Percentiles rank a stretch among this genome's conserved stretches.
Conservation (phyloP, 768 basidiomycete genomes). For the Tylopilus felleus region DNA sequence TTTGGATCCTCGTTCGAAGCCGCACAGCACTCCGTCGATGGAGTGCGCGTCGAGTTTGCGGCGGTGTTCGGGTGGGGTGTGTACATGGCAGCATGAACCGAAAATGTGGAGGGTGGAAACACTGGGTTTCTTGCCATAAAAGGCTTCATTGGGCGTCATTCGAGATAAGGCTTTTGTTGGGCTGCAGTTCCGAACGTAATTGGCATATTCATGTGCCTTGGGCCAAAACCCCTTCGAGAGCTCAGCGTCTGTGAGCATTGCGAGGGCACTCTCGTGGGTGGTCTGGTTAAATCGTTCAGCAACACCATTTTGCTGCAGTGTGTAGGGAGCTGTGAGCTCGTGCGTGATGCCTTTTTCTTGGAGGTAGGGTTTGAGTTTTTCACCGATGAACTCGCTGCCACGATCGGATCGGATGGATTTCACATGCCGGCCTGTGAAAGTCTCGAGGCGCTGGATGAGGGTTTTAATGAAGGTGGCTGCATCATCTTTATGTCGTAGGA, state of each 20-base stretch:
- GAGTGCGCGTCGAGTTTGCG: constrained; percentile 11
- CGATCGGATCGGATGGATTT: too few relatives aligned
- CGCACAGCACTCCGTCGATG: neutral
- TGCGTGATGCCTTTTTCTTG: neutral
- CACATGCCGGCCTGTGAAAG: too few relatives aligned
- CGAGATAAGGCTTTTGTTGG: constrained; percentile 1
- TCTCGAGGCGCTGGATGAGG: too few relatives aligned
- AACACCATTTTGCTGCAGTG: neutral
- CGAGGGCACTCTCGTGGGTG: constrained; percentile 18
- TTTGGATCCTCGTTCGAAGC: constrained; percentile 1
- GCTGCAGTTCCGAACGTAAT: neutral
- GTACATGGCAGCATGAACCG: constrained; percentile 13
- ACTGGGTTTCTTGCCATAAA: constrained; percentile 22
- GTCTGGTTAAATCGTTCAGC: constrained; percentile 24
- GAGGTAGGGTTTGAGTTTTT: too few relatives aligned
- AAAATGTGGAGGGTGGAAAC: constrained; percentile 22
- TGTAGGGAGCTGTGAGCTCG: neutral
- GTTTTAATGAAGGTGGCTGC: too few relatives aligned
- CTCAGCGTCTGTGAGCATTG: constrained; percentile 21
- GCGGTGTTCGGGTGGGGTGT: neutral
- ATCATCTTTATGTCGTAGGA: too few relatives aligned
- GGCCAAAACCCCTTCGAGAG: constrained; percentile 6
- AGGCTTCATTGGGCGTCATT: constrained; percentile 21
- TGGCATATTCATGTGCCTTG: too few relatives aligned
- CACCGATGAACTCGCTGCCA: too few relatives aligned